Evolutionary conservation across 2,329 filamentous ascomycete species (phyloP).

Genomic region (Periconia macrospinosa): DNA sequence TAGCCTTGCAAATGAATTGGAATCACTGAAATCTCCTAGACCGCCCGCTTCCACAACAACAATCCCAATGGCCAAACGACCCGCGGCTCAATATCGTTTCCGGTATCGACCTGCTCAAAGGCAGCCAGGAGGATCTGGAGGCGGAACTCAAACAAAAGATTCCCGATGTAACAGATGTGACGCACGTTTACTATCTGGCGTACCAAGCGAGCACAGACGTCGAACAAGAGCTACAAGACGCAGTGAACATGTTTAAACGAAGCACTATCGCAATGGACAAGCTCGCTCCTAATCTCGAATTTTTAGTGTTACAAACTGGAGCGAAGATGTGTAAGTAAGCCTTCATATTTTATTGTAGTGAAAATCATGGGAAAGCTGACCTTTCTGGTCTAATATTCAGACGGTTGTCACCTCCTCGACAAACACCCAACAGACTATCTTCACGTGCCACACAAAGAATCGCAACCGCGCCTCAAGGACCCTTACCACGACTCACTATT

Average conservation of each 20-base stretch:
- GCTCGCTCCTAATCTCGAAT: constrained; percentile 24
- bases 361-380: constrained; percentile 23
- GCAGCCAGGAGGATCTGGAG: constrained; percentile 44
- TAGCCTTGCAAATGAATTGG: no score
- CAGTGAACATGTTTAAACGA: constrained; percentile 46
- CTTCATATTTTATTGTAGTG: no score
- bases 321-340: constrained; percentile 41
- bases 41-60: constrained; percentile 35
- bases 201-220: constrained; percentile 47
- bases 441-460: constrained; percentile 23
- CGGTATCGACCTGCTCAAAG: constrained; percentile 47
- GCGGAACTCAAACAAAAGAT: constrained; percentile 36
- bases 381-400: constrained; percentile 4
- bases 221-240: constrained; percentile 44
- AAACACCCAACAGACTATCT: constrained; percentile 42
- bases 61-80: constrained; percentile 44
- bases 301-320: constrained; percentile 32
- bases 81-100: constrained; percentile 45
- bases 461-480: constrained; percentile 24
- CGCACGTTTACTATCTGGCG: constrained; percentile 50
- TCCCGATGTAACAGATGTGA: constrained; percentile 41
- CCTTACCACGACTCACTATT: constrained; percentile 43
- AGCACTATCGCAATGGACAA: constrained; percentile 37
- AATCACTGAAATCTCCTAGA: constrained; percentile 11
- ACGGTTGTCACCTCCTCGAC: constrained; percentile 47